Conservation (phyloP, 2,329 filamentous ascomycete species). For the Fusarium armeniacum region DNA sequence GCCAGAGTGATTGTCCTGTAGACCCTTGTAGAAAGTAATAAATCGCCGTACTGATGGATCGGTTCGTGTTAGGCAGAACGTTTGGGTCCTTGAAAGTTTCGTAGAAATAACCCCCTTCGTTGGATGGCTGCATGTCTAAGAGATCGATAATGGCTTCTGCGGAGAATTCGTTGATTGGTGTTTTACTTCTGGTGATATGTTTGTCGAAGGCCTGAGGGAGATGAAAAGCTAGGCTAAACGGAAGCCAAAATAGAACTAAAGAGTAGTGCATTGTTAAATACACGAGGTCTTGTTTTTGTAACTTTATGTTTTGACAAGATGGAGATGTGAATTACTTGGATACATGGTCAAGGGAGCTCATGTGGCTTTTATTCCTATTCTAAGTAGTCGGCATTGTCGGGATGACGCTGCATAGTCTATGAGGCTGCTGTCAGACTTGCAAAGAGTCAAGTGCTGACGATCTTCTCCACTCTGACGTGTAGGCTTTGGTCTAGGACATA, state of each 20-base stretch:
- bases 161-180: constrained; percentile 25
- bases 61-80: constrained; percentile 46
- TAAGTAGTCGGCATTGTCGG: constrained; percentile 5
- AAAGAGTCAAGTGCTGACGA: constrained; percentile 11
- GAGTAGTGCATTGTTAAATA: constrained; percentile 8
- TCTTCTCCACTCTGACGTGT: constrained; percentile 12
- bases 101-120: constrained; percentile 64
- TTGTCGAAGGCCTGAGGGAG: constrained; percentile 14
- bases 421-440: constrained; percentile 25
- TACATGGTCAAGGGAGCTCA: not conserved
- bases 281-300: not conserved
- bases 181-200: not conserved
- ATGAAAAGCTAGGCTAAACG: constrained; percentile 9
- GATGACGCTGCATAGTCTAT: constrained; percentile 2
- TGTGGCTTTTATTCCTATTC: not conserved
- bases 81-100: constrained; percentile 62
- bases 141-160: constrained; percentile 60
- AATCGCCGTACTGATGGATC: constrained; percentile 64
- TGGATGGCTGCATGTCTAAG: constrained; percentile 60
- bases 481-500: not conserved
- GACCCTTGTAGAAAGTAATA: constrained; percentile 66
- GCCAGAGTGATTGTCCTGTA: constrained; percentile 62
- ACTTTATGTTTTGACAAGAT: not conserved
- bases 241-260: constrained; percentile 4
- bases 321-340: not conserved